Evolutionary conservation across 2,329 filamentous ascomycete species (phyloP).

Genomic region (Fusarium napiforme): DNA sequence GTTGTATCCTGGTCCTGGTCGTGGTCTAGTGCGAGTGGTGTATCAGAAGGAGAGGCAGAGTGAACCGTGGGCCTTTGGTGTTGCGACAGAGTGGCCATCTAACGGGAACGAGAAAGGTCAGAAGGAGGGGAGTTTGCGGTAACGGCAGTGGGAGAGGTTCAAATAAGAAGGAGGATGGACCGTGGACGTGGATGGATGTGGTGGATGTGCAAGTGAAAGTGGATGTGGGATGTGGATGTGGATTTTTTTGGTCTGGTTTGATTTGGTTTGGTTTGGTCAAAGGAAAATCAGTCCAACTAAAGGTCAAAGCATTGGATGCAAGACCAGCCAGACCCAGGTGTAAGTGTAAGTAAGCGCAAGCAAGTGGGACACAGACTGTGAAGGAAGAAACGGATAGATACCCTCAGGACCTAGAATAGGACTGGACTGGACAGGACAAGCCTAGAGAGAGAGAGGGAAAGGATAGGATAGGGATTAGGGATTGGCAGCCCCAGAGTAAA

Average conservation of each 20-base stretch:
- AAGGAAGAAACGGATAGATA: constrained; percentile 10
- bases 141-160: constrained; percentile 49
- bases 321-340: constrained; percentile 2
- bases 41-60: constrained; percentile 43
- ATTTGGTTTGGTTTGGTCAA: neutral
- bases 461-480: constrained; percentile 20
- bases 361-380: constrained; percentile 31
- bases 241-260: constrained; percentile 5
- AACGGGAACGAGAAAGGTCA: constrained; percentile 51
- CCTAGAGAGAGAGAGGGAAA: neutral
- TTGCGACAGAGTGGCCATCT: constrained; percentile 60
- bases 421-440: constrained; percentile 5
- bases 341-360: constrained; percentile 23
- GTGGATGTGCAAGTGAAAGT: constrained; percentile 7
- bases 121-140: constrained; percentile 44
- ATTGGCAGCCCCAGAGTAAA: neutral
- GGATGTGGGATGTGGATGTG: constrained; percentile 5
- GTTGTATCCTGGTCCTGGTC: constrained; percentile 22
- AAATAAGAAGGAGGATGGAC: constrained; percentile 47
- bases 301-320: neutral
- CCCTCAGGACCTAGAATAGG: constrained; percentile 13
- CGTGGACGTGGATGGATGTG: constrained; percentile 5
- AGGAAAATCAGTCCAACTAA: constrained; percentile 12
- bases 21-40: constrained; percentile 30
- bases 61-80: constrained; percentile 47